Evolutionary conservation across 768 basidiomycete genomes (phyloP), one percentile per base, ranked within the genome.

Genomic region (Mrakia frigida): DNA sequence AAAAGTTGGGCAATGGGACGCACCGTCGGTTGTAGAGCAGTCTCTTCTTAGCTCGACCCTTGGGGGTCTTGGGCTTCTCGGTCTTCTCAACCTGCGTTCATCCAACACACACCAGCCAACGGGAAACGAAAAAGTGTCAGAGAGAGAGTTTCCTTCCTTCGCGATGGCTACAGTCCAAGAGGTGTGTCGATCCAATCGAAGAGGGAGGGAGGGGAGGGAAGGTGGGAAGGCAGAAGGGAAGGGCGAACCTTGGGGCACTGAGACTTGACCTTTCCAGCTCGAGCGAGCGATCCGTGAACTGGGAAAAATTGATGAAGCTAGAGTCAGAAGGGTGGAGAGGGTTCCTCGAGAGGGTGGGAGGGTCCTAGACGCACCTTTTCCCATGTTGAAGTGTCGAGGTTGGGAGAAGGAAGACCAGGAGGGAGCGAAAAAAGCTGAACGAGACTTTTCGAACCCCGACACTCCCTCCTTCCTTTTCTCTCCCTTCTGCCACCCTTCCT

Each of bases 181-280:
- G 16, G 5, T n/a, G 41, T 21, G 28, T 53, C 35, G 9, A 11
- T 72, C 25, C 21, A 61, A 0, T 9, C 56, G 39, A 28, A 7
- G 41, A 28, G 73, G 73, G 25, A 5, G 21, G 39, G 41, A 50
- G 39, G 61, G 39, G 60, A 31, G 14, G 14, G 43, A 53, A 33
- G 52, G 33, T 5, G 28, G 63, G 73, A 11, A 35, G 33, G 37
- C 11, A 39, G 41, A 25, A 33, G 9, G n/a, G n/a, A 16, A 67
- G 9, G 21, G 46, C 75, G 46, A 21, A 77, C 76, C 77, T 78
- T 78, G 31, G 77, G 77, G 73, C 77, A 60, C 53, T 95, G 93
- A 81, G 92, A 93, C 87, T 94, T 97, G 88, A 98, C 96, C 89
- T 98, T 98, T 85, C 95, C 95, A 84, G 94, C 94, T 88, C 94